phyloP scores from a whole-genome alignment of 345 rosid genomes.

The Populus deltoides region DNA sequence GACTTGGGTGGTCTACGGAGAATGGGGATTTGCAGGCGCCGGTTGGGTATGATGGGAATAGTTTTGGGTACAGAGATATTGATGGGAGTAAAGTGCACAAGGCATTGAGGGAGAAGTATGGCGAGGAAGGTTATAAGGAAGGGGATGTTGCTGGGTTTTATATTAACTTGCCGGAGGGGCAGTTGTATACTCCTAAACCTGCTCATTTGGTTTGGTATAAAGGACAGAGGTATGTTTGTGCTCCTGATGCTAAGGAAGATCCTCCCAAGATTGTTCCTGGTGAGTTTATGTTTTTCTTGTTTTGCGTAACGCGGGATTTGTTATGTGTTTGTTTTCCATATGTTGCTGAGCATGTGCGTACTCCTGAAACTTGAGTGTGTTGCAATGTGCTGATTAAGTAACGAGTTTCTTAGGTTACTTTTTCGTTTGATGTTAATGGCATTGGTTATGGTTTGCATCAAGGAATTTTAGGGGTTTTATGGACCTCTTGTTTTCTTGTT shows the following conservation, averaged over 20 bases:
- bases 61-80: conserved; percentile 88
- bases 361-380: background rate
- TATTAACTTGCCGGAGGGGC: conserved; percentile 85
- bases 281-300: conserved; percentile 27
- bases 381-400: background rate
- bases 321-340: background rate
- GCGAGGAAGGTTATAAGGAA: conserved; percentile 85
- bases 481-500: background rate
- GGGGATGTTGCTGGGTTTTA: conserved; percentile 92
- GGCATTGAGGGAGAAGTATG: conserved; percentile 84
- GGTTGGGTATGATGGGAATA: conserved; percentile 84
- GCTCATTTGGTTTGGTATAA: conserved; percentile 79
- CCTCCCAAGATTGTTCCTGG: conserved; percentile 82
- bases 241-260: conserved; percentile 78
- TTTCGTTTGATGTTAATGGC: background rate
- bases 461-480: background rate
- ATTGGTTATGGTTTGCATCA: background rate
- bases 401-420: background rate
- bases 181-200: conserved; percentile 60
- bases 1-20: conserved; percentile 94
- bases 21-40: conserved; percentile 98
- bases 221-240: conserved; percentile 80
- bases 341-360: background rate
- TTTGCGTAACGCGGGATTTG: background rate
- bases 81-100: conserved; percentile 98